These are phyloP conservation scores for Aphanocladium album DNA, from an alignment of 2,329 filamentous ascomycete genomes.

Conservation along the genomic window DNA sequence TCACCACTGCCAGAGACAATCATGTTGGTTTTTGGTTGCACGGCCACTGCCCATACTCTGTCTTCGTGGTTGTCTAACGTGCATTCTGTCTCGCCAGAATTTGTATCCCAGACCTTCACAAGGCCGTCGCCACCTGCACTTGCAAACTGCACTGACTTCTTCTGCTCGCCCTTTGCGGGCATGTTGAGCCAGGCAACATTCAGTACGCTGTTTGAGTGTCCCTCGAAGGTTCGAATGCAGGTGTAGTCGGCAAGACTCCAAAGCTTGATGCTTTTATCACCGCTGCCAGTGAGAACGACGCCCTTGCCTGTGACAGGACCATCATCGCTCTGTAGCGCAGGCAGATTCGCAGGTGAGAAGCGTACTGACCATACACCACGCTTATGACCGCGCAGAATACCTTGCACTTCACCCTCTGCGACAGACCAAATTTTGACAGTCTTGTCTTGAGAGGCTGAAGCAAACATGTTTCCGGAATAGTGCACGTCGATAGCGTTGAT, in stretches of 20 bases:
- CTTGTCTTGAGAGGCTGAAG: slow-evolving; percentile 92
- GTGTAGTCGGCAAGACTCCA: slow-evolving; percentile 93
- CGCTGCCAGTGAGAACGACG: slow-evolving; percentile 81
- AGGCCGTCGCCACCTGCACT: slow-evolving; percentile 91
- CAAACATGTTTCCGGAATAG: slow-evolving; percentile 71
- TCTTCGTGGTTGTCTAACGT: slow-evolving; percentile 97
- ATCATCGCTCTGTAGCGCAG: slow-evolving; percentile 66
- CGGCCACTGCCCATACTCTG: slow-evolving; percentile 83
- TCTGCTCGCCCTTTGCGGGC: slow-evolving; percentile 46
- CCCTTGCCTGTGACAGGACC: slow-evolving; percentile 72
- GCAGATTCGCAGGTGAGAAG: slow-evolving; percentile 77
- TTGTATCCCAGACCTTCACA: slow-evolving; percentile 93
- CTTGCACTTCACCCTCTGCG: slow-evolving; percentile 83
- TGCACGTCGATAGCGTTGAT: slow-evolving; percentile 92
- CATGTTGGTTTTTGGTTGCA: slow-evolving; percentile 62
- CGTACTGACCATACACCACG: slow-evolving; percentile 94
- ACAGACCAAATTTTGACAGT: slow-evolving; percentile 96
- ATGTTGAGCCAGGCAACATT: slow-evolving; percentile 83
- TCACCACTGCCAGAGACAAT: slow-evolving; percentile 90
- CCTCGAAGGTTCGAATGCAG: slow-evolving; percentile 90
- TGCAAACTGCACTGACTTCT: slow-evolving; percentile 65
- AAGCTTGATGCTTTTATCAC: slow-evolving; percentile 92
- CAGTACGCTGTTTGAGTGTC: slow-evolving; percentile 90
- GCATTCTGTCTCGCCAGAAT: slow-evolving; percentile 75
- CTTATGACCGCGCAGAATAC: slow-evolving; percentile 86